Percentiles rank a stretch among this genome's conserved stretches.
These are phyloP conservation scores for Lactifluus volemus DNA, from an alignment of 768 basidiomycete genomes.

Conservation along the genomic window DNA sequence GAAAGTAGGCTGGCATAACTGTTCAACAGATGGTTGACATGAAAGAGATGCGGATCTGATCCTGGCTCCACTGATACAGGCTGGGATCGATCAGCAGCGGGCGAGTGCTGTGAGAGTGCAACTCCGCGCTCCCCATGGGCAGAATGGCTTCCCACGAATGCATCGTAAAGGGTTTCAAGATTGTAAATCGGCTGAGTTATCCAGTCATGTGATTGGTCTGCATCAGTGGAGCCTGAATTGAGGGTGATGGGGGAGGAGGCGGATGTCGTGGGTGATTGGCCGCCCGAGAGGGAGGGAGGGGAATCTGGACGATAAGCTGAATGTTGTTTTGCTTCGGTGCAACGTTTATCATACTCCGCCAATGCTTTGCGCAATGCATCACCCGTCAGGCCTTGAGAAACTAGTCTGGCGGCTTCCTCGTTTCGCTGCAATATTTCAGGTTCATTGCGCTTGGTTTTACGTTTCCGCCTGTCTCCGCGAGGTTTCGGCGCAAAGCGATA, in stretches of 20 bases:
- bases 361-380: constrained; percentile 3
- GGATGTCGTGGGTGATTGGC: not conserved
- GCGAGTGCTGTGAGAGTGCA: not conserved
- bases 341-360: constrained; percentile 4
- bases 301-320: not conserved
- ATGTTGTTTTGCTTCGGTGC: not conserved
- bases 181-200: not conserved
- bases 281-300: not conserved
- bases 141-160: not conserved
- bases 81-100: not conserved
- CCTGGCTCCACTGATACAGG: not conserved
- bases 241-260: not conserved
- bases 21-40: not conserved
- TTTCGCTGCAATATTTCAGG: constrained; percentile 11
- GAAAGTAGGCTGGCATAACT: not conserved
- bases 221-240: not conserved
- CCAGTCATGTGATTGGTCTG: not conserved
- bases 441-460: constrained; percentile 15
- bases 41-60: not conserved
- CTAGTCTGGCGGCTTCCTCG: constrained; percentile 10
- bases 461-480: constrained; percentile 1
- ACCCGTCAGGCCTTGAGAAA: constrained; percentile 8
- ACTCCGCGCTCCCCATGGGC: not conserved
- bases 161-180: not conserved
- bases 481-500: constrained; percentile 20